These are phyloP conservation scores for Nicotiana benthamiana DNA, from an alignment of 257 asterid genomes.

Conservation along the genomic window DNA sequence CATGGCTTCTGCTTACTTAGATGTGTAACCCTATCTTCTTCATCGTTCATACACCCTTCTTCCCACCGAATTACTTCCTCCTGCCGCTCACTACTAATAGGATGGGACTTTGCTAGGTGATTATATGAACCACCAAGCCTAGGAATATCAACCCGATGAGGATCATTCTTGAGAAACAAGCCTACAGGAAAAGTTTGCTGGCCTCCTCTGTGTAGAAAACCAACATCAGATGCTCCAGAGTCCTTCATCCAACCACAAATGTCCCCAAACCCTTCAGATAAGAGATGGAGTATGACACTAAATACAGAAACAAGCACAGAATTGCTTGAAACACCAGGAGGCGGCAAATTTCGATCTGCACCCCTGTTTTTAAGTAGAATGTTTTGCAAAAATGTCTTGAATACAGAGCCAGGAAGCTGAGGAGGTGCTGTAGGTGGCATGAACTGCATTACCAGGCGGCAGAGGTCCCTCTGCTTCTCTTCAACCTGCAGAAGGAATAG, in stretches of 20 bases:
- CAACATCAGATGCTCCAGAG: constrained; percentile 50
- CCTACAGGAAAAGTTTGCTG: constrained; percentile 72
- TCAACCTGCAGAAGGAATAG: constrained; percentile 52
- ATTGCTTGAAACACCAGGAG: constrained; percentile 92
- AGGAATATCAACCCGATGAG: constrained; percentile 74
- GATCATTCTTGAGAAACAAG: constrained; percentile 72
- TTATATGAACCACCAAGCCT: constrained; percentile 89
- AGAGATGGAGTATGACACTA: constrained; percentile 73
- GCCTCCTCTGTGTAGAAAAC: constrained; percentile 94
- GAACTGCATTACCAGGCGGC: constrained; percentile 84
- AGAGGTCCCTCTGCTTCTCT: constrained; percentile 90
- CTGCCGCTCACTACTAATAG: constrained; percentile 43
- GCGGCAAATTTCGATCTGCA: constrained; percentile 83
- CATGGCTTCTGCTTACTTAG: constrained; percentile 71
- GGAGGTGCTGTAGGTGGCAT: constrained; percentile 71
- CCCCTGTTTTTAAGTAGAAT: constrained; percentile 89
- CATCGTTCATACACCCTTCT: constrained; percentile 88
- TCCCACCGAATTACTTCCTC: constrained; percentile 85
- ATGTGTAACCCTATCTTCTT: constrained; percentile 69
- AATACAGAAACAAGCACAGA: constrained; percentile 84
- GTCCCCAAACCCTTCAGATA: constrained; percentile 82
- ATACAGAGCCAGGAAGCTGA: constrained; percentile 84
- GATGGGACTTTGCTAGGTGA: constrained; percentile 57
- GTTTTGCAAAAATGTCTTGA: constrained; percentile 72
- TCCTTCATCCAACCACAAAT: constrained; percentile 67